phyloP scores from a whole-genome alignment of 495 filamentous ascomycete species.

The Lophium mytilinum region DNA sequence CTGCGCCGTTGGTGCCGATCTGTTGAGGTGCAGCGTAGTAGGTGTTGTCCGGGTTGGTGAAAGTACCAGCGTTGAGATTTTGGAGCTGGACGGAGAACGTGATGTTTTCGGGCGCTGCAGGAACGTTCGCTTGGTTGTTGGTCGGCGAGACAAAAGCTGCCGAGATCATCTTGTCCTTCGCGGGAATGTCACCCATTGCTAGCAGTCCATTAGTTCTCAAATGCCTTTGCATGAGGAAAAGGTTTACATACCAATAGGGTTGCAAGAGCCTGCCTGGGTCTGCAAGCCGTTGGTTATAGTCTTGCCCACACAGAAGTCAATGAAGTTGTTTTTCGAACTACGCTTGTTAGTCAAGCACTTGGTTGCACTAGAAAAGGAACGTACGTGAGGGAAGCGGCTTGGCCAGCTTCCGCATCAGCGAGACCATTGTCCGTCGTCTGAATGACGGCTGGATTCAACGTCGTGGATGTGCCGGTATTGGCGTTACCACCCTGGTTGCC shows the following conservation, averaged over 20 bases:
- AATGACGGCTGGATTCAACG: conserved; percentile 40
- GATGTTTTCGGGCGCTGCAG: conserved; percentile 48
- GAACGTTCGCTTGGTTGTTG: conserved; percentile 33
- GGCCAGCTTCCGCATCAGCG: conserved; percentile 37
- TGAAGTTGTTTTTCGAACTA: conserved; percentile 42
- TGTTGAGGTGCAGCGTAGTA: conserved; percentile 66
- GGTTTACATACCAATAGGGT: conserved; percentile 43
- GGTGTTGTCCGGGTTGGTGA: conserved; percentile 51
- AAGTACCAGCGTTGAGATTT: conserved; percentile 56
- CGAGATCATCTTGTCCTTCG: conserved; percentile 56
- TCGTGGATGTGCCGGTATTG: too few species aligned
- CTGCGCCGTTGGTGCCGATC: conserved; percentile 39
- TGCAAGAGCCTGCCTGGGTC: conserved; percentile 58
- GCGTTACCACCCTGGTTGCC: conserved; percentile 6
- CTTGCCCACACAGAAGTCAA: conserved; percentile 45
- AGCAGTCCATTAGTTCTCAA: conserved; percentile 20
- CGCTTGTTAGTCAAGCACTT: conserved; percentile 8
- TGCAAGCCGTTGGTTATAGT: conserved; percentile 64
- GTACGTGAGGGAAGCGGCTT: conserved; percentile 49
- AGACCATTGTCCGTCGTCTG: conserved; percentile 40
- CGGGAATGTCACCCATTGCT: conserved; percentile 65
- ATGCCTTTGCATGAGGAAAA: neutral
- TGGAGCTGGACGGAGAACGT: conserved; percentile 49
- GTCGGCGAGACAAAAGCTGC: conserved; percentile 51
- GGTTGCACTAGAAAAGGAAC: conserved; percentile 11